Base-by-base conservation (phyloP, 2,329 filamentous ascomycete genomes). In the Fusarium sp. region DNA sequence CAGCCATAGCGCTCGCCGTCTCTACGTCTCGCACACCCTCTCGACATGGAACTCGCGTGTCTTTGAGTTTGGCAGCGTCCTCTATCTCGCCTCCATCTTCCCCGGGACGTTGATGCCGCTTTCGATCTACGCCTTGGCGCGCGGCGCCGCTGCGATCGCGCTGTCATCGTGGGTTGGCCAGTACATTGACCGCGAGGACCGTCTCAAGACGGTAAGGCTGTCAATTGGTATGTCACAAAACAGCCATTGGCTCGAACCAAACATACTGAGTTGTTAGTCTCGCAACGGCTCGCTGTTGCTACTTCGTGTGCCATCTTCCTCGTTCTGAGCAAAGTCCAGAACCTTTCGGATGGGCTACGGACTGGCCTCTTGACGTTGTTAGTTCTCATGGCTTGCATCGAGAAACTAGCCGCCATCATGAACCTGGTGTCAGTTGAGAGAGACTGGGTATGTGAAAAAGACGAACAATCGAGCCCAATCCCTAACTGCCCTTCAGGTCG, bases 391-490 rank as follows among this genome's bases (percentile, higher is more conserved):
- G 91, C 92, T 1, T 93, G 92, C 65, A 77, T 92, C 2, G 93
- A 95, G 81, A 95, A 95, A 79, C 81, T 94, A 10, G 86, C 85
- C 16, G 86, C 91, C 2, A 86, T 92, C 7, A 86, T 90, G 80
- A 95, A 94, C 78, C 85, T 89, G 0, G 88, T 95, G 1, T 86
- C 93, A 0, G 87, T 95, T 0, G 93, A 95, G 80, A 85, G 91
- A 76, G 93, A 95, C 76, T 94, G 93, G 92, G 87, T 90, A 73
- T 20, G 77, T 37, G 11, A n/a, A 29, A 16, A 31, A 37, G 6
- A 24, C 4, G 6, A 11, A 18, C 2, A 45, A 9, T 3, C 22
- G 24, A 24, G 31, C 6, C 20, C 8, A 8, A n/a, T 20, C 24
- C 33, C 73, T 76, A 58, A 76, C 48, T 13, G 6, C 22, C 20